Conservation (phyloP, 495 filamentous ascomycete species). For the Penicillium coffeae region DNA sequence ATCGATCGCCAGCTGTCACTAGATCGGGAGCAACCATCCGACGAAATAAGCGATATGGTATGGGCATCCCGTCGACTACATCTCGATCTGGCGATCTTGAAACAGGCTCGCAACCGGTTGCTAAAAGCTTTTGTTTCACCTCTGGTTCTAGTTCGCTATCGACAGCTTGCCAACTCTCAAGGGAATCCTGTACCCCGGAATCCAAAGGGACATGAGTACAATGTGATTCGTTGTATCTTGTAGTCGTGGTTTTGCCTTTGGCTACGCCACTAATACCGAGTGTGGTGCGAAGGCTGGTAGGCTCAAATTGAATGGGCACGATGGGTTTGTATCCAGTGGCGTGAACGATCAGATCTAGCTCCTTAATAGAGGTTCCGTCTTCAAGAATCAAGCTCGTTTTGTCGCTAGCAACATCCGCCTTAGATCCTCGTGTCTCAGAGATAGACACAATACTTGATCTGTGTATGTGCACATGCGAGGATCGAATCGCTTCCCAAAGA, state of each 20-base stretch:
- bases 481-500: slow-evolving; percentile 29
- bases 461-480: slow-evolving; percentile 23
- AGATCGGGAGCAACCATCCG: slow-evolving; percentile 50
- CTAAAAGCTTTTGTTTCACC: slow-evolving; percentile 8
- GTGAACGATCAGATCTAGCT: slow-evolving; percentile 25
- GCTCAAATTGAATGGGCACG: slow-evolving; percentile 53
- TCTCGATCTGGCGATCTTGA: slow-evolving; percentile 20
- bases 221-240: too few species aligned
- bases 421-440: background rate
- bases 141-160: slow-evolving; percentile 9
- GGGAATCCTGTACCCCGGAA: background rate
- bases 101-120: slow-evolving; percentile 4
- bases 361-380: slow-evolving; percentile 37
- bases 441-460: slow-evolving; percentile 18
- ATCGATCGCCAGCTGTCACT: slow-evolving; percentile 52
- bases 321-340: slow-evolving; percentile 55
- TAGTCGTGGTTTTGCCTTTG: too few species aligned
- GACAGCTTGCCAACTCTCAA: slow-evolving; percentile 14
- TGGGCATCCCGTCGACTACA: background rate
- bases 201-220: background rate
- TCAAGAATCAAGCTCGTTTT: slow-evolving; percentile 8
- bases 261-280: slow-evolving; percentile 21
- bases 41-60: slow-evolving; percentile 50
- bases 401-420: background rate
- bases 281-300: slow-evolving; percentile 19